phyloP scores from a whole-genome alignment of 2,329 filamentous ascomycete genomes.

The Apiospora marii region DNA sequence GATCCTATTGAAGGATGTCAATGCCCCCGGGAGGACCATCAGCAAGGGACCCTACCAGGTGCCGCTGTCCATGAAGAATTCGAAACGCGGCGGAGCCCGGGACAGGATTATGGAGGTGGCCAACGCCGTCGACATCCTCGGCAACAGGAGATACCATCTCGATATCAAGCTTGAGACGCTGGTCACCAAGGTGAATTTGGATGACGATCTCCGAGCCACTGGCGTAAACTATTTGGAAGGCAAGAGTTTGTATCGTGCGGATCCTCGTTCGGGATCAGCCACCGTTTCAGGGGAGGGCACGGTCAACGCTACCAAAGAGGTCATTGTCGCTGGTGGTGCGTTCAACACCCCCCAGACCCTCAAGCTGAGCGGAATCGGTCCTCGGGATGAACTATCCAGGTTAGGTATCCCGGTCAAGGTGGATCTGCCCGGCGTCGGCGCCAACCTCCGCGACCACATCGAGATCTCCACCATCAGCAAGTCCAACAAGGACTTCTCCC shows the following conservation, averaged over 20 bases:
- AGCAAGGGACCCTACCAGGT: conserved; percentile 50
- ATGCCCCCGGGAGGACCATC: conserved; percentile 21
- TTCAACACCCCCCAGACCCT: conserved; percentile 59
- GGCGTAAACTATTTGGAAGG: conserved; percentile 34
- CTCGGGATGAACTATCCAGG: conserved; percentile 45
- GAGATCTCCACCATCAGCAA: conserved; percentile 43
- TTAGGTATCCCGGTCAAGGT: conserved; percentile 52
- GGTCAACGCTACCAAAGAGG: conserved; percentile 51
- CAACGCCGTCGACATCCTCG: conserved; percentile 50
- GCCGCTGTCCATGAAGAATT: conserved; percentile 54
- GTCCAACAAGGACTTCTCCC: conserved; percentile 25
- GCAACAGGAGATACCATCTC: conserved; percentile 50
- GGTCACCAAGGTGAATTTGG: conserved; percentile 32
- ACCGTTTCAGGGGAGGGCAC: conserved; percentile 24
- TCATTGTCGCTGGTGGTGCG: conserved; percentile 56
- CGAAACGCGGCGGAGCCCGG: conserved; percentile 55
- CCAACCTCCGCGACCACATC: conserved; percentile 51
- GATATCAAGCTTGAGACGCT: conserved; percentile 36
- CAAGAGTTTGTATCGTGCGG: conserved; percentile 40
- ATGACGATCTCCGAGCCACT: conserved; percentile 30
- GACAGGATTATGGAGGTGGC: conserved; percentile 59
- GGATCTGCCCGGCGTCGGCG: conserved; percentile 55
- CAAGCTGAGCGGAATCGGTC: conserved; percentile 56
- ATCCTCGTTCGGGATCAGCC: conserved; percentile 38
- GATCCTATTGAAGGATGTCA: conserved; percentile 27